A percentile compares a stretch with the other conserved stretches of the same genome.
phyloP scores from a whole-genome alignment of 2,329 filamentous ascomycete genomes.

The Chaetomium globosum region DNA sequence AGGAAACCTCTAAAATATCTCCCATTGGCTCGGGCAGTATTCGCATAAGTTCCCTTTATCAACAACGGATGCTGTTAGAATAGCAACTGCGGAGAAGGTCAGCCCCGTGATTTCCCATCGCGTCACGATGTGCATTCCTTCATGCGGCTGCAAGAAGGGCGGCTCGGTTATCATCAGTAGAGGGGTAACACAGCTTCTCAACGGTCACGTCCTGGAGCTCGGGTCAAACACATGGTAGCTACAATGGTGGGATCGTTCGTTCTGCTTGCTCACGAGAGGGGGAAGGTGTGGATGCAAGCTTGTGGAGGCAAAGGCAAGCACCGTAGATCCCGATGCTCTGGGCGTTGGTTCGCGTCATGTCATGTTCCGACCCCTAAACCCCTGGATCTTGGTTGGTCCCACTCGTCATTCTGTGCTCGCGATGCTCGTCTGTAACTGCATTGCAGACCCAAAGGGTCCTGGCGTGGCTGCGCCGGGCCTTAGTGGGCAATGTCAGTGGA shows the following conservation, averaged over 20 bases:
- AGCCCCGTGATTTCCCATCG: conserved; percentile 5
- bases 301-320: conserved; percentile 1
- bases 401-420: not conserved
- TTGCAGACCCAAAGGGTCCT: not conserved
- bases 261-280: too few species aligned
- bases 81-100: not conserved
- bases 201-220: not conserved
- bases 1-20: not conserved
- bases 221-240: not conserved
- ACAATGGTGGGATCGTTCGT: conserved; percentile 6
- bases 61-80: not conserved
- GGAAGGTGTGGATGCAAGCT: not conserved
- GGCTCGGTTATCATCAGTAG: not conserved
- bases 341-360: not conserved
- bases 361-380: conserved; percentile 4
- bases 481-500: not conserved
- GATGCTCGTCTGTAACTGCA: not conserved
- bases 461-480: not conserved
- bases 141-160: conserved; percentile 1
- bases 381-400: conserved; percentile 5
- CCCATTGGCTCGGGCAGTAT: conserved; percentile 2
- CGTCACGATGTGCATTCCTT: not conserved
- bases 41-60: not conserved
- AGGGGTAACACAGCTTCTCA: not conserved
- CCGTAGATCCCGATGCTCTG: conserved; percentile 10